phyloP scores from a whole-genome alignment of 2,329 filamentous ascomycete species.

The Botrytis squamosa region DNA sequence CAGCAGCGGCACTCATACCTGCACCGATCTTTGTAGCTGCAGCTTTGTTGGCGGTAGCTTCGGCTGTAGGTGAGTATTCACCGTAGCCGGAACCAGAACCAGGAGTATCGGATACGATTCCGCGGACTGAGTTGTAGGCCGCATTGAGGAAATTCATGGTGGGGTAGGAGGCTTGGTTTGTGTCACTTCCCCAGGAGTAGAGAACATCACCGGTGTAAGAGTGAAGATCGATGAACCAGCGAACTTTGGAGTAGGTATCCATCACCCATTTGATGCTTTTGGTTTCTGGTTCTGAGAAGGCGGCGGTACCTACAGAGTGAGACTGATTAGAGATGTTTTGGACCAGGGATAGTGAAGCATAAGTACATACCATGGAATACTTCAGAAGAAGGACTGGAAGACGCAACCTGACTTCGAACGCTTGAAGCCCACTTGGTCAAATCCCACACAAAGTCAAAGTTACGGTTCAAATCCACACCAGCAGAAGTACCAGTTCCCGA shows the following conservation, averaged over 20 bases:
- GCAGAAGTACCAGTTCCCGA: conserved; percentile 39
- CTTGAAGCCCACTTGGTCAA: conserved; percentile 45
- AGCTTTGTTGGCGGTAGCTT: conserved; percentile 40
- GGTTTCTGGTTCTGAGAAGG: conserved; percentile 57
- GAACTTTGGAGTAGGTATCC: conserved; percentile 49
- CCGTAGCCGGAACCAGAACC: conserved; percentile 42
- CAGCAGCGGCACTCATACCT: conserved; percentile 44
- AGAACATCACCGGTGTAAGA: conserved; percentile 52
- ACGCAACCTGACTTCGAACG: conserved; percentile 44
- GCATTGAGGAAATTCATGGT: conserved; percentile 53
- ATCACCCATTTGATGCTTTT: conserved; percentile 54
- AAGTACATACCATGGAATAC: conserved; percentile 41
- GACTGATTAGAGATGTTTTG: not conserved
- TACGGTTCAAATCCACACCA: conserved; percentile 56
- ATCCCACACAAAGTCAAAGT: conserved; percentile 59
- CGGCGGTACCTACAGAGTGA: conserved; percentile 42
- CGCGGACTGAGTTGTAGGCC: conserved; percentile 52
- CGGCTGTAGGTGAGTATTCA: conserved; percentile 46
- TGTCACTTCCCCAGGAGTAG: conserved; percentile 58
- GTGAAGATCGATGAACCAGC: conserved; percentile 60
- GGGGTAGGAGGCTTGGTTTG: conserved; percentile 47
- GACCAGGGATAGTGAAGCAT: not conserved
- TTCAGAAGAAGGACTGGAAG: conserved; percentile 34
- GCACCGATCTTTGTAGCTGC: conserved; percentile 41
- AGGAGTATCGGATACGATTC: conserved; percentile 44